Evolutionary conservation across 805 yeast genomes (phyloP).

Genomic region (Grigorovia humatica): DNA sequence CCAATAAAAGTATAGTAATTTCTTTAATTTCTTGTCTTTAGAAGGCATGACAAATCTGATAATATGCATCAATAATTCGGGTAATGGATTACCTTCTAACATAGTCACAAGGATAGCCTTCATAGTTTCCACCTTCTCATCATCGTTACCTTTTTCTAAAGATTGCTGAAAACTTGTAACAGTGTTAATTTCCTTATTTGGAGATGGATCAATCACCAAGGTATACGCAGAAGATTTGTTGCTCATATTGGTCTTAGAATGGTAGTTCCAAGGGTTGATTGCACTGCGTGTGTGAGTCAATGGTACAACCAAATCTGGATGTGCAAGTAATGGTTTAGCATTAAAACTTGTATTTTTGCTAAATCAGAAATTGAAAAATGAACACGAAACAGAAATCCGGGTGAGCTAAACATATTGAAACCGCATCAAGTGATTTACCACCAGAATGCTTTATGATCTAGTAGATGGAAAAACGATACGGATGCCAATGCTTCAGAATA

Average conservation of each 20-base stretch:
- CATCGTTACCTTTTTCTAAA: conserved; percentile 85
- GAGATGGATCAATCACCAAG: conserved; percentile 65
- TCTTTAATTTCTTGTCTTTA: conserved; percentile 79
- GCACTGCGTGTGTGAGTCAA: not conserved
- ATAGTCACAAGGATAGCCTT: conserved; percentile 73
- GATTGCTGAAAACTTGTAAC: conserved; percentile 63
- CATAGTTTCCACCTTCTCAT: conserved; percentile 82
- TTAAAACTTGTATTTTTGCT: not conserved
- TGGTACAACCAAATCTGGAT: not conserved
- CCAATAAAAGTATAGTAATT: conserved; percentile 91
- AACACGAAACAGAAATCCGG: not conserved
- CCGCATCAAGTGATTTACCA: not conserved
- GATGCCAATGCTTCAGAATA: no score
- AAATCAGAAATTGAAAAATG: not conserved
- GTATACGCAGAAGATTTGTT: conserved; percentile 49
- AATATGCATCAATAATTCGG: conserved; percentile 89
- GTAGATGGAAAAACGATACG: no score
- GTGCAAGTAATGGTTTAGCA: not conserved
- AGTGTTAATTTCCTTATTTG: conserved; percentile 48
- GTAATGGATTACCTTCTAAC: conserved; percentile 87
- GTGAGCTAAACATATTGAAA: not conserved
- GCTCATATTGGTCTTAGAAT: conserved; percentile 1
- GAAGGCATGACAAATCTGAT: conserved; percentile 97
- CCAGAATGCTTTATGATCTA: not conserved
- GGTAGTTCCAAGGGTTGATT: not conserved